Conservation (phyloP, 164 flowering plant species). For the Sedum album region DNA sequence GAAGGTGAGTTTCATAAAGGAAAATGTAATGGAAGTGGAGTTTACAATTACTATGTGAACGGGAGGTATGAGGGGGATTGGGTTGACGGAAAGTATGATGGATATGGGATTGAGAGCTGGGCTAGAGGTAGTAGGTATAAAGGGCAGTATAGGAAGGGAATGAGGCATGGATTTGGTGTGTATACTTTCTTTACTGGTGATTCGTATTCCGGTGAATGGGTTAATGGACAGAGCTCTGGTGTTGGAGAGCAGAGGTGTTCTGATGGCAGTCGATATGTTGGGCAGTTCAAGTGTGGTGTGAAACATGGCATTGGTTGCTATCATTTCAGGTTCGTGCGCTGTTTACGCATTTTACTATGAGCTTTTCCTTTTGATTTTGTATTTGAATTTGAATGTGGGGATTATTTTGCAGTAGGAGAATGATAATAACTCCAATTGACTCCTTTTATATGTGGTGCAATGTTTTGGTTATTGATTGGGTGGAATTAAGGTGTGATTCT, state of each 20-base stretch:
- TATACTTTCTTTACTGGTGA: conserved; percentile 82
- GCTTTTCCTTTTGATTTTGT: too few species aligned
- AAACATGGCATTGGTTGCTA: conserved; percentile 91
- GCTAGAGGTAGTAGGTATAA: conserved; percentile 70
- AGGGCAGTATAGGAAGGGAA: conserved; percentile 73
- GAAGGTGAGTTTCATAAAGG: conserved; percentile 92
- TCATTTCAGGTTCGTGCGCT: conserved; percentile 68
- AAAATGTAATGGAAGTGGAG: conserved; percentile 80
- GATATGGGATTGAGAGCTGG: conserved; percentile 98
- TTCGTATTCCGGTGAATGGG: conserved; percentile 82
- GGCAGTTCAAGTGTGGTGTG: conserved; percentile 78
- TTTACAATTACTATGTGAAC: conserved; percentile 55
- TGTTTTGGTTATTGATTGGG: neutral
- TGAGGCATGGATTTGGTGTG: conserved; percentile 77
- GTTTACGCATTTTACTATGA: neutral
- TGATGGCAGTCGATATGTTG: conserved; percentile 81
- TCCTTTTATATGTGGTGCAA: too few species aligned
- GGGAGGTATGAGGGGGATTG: conserved; percentile 90
- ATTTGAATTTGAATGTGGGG: too few species aligned
- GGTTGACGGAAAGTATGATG: too few species aligned
- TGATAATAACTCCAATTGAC: neutral
- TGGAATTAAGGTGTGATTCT: too few species aligned
- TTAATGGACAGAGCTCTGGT: conserved; percentile 87
- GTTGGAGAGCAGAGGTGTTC: conserved; percentile 71
- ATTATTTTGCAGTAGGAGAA: too few species aligned